A percentile compares a stretch with the other conserved stretches of the same genome.
Conservation (phyloP, 2,329 filamentous ascomycete genomes). For the Monilinia vaccinii-corymbosi region DNA sequence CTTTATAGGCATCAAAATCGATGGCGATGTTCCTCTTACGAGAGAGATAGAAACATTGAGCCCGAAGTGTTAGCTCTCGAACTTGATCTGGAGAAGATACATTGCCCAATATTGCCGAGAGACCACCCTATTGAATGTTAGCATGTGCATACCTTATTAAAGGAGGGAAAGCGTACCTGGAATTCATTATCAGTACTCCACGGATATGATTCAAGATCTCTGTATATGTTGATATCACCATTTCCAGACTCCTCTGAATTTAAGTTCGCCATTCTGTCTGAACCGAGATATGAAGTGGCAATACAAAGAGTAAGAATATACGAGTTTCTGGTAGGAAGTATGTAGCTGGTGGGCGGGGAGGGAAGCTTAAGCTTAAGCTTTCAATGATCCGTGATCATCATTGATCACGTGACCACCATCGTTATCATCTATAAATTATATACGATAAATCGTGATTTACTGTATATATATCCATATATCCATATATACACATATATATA, state of each 20-base stretch:
- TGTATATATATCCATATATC: no score
- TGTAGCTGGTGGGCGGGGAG: neutral
- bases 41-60: conserved; percentile 61
- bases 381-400: no score
- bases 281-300: neutral
- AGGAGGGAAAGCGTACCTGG: conserved; percentile 37
- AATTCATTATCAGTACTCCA: conserved; percentile 63
- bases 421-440: no score
- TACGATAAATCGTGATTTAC: neutral
- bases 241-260: neutral
- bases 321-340: neutral
- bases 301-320: neutral
- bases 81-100: conserved; percentile 44
- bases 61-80: conserved; percentile 51
- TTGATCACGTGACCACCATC: no score
- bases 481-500: no score
- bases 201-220: conserved; percentile 54
- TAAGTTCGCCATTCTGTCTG: neutral
- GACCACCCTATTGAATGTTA: conserved; percentile 39
- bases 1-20: conserved; percentile 58
- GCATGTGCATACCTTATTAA: neutral
- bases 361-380: no score
- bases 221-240: conserved; percentile 36
- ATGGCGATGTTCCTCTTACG: conserved; percentile 41
- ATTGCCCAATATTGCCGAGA: conserved; percentile 54